Conservation (phyloP, 2,329 filamentous ascomycete species). For the Colletotrichum sp. region DNA sequence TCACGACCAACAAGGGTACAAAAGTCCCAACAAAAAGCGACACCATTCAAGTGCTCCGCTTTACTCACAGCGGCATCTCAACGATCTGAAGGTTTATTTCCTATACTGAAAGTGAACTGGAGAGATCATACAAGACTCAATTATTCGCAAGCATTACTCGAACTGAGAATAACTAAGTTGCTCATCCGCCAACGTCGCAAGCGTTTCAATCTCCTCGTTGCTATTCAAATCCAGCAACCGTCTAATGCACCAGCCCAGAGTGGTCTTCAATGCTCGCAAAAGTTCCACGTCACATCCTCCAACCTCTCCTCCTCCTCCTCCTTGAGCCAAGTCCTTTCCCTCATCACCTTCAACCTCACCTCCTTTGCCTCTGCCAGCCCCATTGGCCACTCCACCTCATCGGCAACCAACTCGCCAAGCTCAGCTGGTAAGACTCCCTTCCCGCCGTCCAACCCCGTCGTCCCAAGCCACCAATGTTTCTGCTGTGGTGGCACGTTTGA, state of each 20-base stretch:
- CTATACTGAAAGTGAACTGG: not conserved
- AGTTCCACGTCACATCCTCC: slow-evolving; percentile 10
- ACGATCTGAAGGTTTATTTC: not conserved
- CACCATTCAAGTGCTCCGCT: not conserved
- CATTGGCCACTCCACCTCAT: slow-evolving; percentile 24
- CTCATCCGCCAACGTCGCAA: not conserved
- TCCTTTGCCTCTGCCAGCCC: slow-evolving; percentile 24
- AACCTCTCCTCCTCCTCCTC: not conserved
- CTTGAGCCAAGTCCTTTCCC: slow-evolving; percentile 23
- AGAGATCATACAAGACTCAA: not conserved
- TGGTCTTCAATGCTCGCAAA: slow-evolving; percentile 26
- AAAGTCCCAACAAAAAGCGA: not conserved
- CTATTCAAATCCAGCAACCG: not conserved
- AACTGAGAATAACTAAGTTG: not conserved
- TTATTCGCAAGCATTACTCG: not conserved
- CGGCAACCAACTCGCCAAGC: slow-evolving; percentile 19
- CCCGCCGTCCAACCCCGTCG: not conserved
- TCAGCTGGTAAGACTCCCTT: slow-evolving; percentile 20
- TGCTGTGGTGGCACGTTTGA: slow-evolving; percentile 49
- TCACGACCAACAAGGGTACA: not conserved
- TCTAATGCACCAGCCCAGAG: not conserved
- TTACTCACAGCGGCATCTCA: not conserved
- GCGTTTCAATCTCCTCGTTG: not conserved
- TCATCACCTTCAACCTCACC: slow-evolving; percentile 26
- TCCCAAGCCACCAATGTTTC: slow-evolving; percentile 37